Conservation (phyloP, 73 alveolate species). For the Tetrahymena malaccensis region DNA sequence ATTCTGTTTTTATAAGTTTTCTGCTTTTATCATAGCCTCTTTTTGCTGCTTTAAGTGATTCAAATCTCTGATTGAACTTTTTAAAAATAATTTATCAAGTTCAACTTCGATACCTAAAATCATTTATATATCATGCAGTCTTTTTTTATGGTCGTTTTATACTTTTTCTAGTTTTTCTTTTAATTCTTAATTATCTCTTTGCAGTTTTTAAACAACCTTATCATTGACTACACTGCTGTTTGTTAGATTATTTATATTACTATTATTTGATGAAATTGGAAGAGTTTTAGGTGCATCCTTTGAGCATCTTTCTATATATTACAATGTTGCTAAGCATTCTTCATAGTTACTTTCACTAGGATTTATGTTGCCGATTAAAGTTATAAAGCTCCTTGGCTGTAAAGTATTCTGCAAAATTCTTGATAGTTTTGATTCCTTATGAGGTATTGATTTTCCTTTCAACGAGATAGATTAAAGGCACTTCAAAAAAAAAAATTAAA, state of each 20-base stretch:
- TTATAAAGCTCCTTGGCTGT: constrained; percentile 11
- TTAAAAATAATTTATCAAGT: constrained; percentile 18
- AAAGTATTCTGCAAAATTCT: constrained; percentile 19
- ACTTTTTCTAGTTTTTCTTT: constrained; percentile 15
- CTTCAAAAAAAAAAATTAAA: background rate
- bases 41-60: constrained; percentile 10
- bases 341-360: constrained; percentile 44
- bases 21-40: constrained; percentile 22
- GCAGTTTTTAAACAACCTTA: constrained; percentile 5
- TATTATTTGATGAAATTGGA: background rate
- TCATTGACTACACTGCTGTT: background rate
- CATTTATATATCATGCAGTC: constrained; percentile 15
- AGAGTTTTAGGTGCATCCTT: constrained; percentile 12
- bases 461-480: background rate
- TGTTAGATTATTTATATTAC: background rate
- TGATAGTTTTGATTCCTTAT: background rate
- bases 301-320: constrained; percentile 29
- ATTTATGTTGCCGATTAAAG: constrained; percentile 12
- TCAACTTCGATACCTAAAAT: constrained; percentile 31
- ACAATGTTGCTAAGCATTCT: constrained; percentile 28
- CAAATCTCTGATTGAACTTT: constrained; percentile 5
- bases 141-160: constrained; percentile 18
- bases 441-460: background rate
- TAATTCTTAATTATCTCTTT: constrained; percentile 19
- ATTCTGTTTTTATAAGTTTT: background rate